These are phyloP conservation scores for Sugiyamaella boreocaroliniensis DNA, from an alignment of 805 yeast genomes.

Conservation along the genomic window DNA sequence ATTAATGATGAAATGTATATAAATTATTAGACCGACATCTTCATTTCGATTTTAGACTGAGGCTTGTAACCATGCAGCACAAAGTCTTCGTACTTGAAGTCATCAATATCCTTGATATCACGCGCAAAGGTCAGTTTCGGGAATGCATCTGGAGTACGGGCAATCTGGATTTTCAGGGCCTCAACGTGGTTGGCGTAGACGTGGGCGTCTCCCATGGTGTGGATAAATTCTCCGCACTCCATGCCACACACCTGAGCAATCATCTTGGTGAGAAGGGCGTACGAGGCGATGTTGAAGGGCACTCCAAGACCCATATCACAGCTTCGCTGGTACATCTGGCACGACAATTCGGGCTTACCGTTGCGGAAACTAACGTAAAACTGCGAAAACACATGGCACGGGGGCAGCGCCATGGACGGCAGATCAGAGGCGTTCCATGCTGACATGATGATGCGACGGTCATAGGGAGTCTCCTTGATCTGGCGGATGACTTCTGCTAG, in stretches of 20 bases:
- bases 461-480: conserved; percentile 83
- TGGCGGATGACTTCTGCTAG: conserved; percentile 70
- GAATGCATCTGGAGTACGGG: conserved; percentile 68
- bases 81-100: conserved; percentile 83
- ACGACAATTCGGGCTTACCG: conserved; percentile 61
- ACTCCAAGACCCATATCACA: conserved; percentile 99
- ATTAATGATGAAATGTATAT: neutral
- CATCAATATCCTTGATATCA: conserved; percentile 68
- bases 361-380: conserved; percentile 85
- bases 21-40: conserved; percentile 75
- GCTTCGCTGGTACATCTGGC: conserved; percentile 91
- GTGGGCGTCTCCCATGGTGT: conserved; percentile 95
- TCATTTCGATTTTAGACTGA: conserved; percentile 80
- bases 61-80: conserved; percentile 76
- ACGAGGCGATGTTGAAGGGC: conserved; percentile 96
- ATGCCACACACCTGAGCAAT: conserved; percentile 91
- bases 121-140: conserved; percentile 73
- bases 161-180: conserved; percentile 74
- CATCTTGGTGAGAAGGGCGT: conserved; percentile 88
- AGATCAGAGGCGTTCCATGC: conserved; percentile 99
- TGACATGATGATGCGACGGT: conserved; percentile 85
- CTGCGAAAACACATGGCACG: conserved; percentile 95
- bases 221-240: conserved; percentile 94
- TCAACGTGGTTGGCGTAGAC: conserved; percentile 91
- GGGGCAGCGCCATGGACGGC: conserved; percentile 92